These are phyloP conservation scores for Paracoccidioides lutzii DNA, from an alignment of 2,329 filamentous ascomycete genomes.

Conservation along the genomic window DNA sequence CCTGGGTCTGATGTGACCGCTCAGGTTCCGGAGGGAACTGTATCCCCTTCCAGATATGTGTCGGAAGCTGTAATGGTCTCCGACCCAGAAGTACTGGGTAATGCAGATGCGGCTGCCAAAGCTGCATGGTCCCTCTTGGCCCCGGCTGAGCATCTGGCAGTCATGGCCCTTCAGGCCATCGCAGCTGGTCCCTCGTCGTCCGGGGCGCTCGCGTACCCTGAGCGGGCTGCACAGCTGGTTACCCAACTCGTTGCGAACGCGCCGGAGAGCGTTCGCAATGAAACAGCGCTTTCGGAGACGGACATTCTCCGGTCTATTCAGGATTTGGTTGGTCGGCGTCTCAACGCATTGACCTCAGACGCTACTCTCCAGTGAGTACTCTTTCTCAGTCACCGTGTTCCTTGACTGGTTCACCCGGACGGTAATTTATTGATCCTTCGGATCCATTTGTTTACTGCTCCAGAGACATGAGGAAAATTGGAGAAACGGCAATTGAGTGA, in stretches of 20 bases:
- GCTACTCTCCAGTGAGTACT: neutral
- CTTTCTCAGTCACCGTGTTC: neutral
- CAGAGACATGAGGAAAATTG: neutral
- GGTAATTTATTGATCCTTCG: neutral
- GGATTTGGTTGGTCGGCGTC: slow-evolving; percentile 20
- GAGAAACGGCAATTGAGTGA: too few species aligned
- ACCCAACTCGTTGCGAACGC: slow-evolving; percentile 20
- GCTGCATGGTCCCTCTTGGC: slow-evolving; percentile 16
- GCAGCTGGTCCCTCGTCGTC: slow-evolving; percentile 12
- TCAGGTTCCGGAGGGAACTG: neutral
- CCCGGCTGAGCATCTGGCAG: slow-evolving; percentile 21
- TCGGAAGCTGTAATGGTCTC: neutral
- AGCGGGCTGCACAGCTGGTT: slow-evolving; percentile 19
- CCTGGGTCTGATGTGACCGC: neutral
- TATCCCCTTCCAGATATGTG: neutral
- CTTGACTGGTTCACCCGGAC: too few species aligned
- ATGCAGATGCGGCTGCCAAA: slow-evolving; percentile 11
- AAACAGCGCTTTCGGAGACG: slow-evolving; percentile 16
- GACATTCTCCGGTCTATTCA: slow-evolving; percentile 21
- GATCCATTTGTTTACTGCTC: neutral
- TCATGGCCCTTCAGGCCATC: slow-evolving; percentile 21
- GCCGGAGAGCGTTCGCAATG: slow-evolving; percentile 16
- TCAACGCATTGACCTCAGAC: slow-evolving; percentile 13
- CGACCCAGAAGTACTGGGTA: neutral
- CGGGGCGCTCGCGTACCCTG: slow-evolving; percentile 7